Evolutionary conservation across 768 basidiomycete genomes (phyloP), one percentile per base, ranked within the genome.

Genomic region (Kwoniella bestiolae): DNA sequence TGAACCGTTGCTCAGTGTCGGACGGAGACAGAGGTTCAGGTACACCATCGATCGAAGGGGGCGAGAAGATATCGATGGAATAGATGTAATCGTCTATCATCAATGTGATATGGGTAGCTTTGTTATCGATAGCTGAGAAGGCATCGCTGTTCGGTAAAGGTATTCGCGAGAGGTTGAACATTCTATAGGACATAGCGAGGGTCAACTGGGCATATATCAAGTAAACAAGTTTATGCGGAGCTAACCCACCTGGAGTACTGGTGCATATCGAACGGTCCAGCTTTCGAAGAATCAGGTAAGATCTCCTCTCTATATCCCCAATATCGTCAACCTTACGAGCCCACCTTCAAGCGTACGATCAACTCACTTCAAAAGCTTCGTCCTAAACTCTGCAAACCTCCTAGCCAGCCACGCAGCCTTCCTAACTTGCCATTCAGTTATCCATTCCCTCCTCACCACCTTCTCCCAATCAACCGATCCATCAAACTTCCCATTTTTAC

Each of bases 391-490:
- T 14, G 73, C 69, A 63, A 70, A 73, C 28, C 70, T 25, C 26
- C 70, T 57, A 5, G 71, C 63, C 23, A 96, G 82, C 88, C 91
- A 94, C 14, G 92, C 88, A 0, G 92, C 90, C 47, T 92, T 84
- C 74, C 90, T 85, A 53, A 94, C 82, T 79, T 98, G 94, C 91
- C 92, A 93, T 18, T 87, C 85, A 0, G 89, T 90, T 55, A 90
- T 81, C 41, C 75, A 79, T 58, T 74, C 82, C 58, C 56, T 63
- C 55, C 67, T 65, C 8, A 64, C 62, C n/a, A 66, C 65, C 16
- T 72, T 55, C 32, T 73, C 71, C 46, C 67, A 74, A 11, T 26
- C 23, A 1, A 60, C 32, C 0, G n/a, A 16, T 21, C 53, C 55
- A 2, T 61, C 56, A 8, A 52, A 26, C 31, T 67, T 57, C 3